Conservation (phyloP, 352 stramenopile species). For the Hyaloperonospora arabidopsidis region DNA sequence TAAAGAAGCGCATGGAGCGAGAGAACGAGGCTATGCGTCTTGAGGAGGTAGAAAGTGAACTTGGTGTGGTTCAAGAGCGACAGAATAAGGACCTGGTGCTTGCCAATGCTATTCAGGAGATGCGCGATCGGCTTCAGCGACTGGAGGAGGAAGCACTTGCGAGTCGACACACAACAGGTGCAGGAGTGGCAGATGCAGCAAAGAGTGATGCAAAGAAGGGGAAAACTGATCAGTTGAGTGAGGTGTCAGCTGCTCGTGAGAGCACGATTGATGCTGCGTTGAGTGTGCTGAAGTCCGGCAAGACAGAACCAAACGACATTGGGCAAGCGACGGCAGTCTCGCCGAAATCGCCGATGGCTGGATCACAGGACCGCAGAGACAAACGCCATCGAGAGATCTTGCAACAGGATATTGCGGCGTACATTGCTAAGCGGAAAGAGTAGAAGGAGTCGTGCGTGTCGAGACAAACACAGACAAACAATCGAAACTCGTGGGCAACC, state of each 20-base stretch:
- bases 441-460: conserved; percentile 12
- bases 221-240: conserved; percentile 1
- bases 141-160: conserved; percentile 42
- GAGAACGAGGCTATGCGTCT: conserved; percentile 53
- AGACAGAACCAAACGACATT: conserved; percentile 7
- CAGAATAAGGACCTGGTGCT: conserved; percentile 50
- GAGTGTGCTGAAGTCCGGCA: conserved; percentile 15
- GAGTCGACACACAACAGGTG: conserved; percentile 23
- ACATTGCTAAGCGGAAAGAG: conserved; percentile 30
- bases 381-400: conserved; percentile 44
- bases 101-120: conserved; percentile 42
- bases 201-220: conserved; percentile 2
- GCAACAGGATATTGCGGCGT: conserved; percentile 36
- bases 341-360: conserved; percentile 26
- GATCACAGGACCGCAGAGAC: conserved; percentile 40
- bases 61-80: conserved; percentile 31
- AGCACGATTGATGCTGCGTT: conserved; percentile 36
- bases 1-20: conserved; percentile 60
- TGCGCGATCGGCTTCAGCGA: conserved; percentile 45
- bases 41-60: conserved; percentile 35
- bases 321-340: conserved; percentile 1
- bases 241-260: conserved; percentile 13
- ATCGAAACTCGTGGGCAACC: no score
- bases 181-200: conserved; percentile 6
- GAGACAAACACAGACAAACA: not conserved